Base-by-base conservation (phyloP, 441 rosid genomes). In the Erysimum cheiri region DNA sequence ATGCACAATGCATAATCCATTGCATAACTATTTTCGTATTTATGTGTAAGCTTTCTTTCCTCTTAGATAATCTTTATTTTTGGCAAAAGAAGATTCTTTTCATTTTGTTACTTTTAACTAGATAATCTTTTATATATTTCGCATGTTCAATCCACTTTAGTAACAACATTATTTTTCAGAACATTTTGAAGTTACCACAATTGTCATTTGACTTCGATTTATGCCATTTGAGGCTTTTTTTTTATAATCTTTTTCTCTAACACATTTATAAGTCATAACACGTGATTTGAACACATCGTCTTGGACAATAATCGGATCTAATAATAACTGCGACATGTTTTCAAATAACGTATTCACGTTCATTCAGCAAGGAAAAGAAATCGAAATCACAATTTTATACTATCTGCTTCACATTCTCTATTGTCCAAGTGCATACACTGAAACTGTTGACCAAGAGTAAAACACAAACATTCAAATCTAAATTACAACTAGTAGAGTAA, bases 391-490 rank as follows among this genome's bases (percentile, higher is more conserved):
- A 43, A 43, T 56, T 48, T 57, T 49, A 47, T 40, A 66, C 24
- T 37, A 72, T 33, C 32, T 40, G 53, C 14, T 47, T 52, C 15
- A 8, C 44, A 58, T 40, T 33, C 26, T 22, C 56, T 26, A 14
- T 24, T 35, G 32, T 24, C 52, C 26, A 60, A 73, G 63, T 41
- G 43, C 62, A 31, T 8, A 59, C 58, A 67, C 13, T 13, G 31
- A 50, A 68, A 60, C 6, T 39, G 48, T 62, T 36, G 14, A 29
- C 31, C 53, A 57, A 63, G 55, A 32, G 7, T 72, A 69, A 66
- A 81, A 77, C 78, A 73, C 78, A 78, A 19, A 78, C 13, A 39
- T 50, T 52, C 41, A 1, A 74, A 41, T 41, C 61, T 40, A 60
- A 41, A 66, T 8, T 59, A 46, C 59, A 55, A 68, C 74, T 50